A percentile compares a stretch with the other conserved stretches of the same genome.
Evolutionary conservation across 2,329 filamentous ascomycete genomes (phyloP).

Genomic region (Apiospora arundinis): DNA sequence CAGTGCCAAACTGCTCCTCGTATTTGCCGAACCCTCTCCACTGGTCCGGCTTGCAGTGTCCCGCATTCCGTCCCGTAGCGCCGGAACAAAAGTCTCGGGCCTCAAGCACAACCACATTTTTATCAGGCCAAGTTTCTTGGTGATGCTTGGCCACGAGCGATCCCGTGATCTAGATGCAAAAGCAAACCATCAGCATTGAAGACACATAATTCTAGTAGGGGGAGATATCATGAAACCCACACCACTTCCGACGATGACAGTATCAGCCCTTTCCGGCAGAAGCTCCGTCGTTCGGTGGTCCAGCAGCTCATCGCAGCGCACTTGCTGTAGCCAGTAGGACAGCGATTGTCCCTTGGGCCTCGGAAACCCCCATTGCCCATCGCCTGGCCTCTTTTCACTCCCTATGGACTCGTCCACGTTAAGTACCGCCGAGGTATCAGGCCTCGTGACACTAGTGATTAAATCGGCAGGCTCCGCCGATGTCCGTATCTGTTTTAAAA

Average conservation of each 20-base stretch:
- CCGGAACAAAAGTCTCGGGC: conserved; percentile 29
- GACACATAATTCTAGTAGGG: too few relatives aligned
- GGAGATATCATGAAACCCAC: conserved; percentile 6
- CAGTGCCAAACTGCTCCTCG: conserved; percentile 16
- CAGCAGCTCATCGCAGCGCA: conserved; percentile 21
- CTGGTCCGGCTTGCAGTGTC: conserved; percentile 27
- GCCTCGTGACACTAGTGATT: background rate
- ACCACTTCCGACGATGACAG: conserved; percentile 22
- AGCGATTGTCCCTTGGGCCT: conserved; percentile 21
- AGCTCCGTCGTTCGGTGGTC: conserved; percentile 21
- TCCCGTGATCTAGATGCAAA: conserved; percentile 25
- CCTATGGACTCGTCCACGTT: conserved; percentile 5
- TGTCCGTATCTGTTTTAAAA: background rate
- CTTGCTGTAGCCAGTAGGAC: conserved; percentile 24
- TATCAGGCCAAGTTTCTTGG: conserved; percentile 27
- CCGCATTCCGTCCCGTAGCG: conserved; percentile 28
- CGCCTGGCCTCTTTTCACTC: too few relatives aligned
- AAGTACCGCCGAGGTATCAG: background rate
- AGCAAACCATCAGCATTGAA: background rate
- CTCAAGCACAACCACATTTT: conserved; percentile 29
- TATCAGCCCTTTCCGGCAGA: conserved; percentile 20
- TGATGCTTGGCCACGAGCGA: conserved; percentile 26
- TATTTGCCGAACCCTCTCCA: conserved; percentile 25
- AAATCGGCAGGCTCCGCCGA: background rate
- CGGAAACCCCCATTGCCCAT: conserved; percentile 16